Evolutionary conservation across 768 basidiomycete genomes (phyloP), one percentile per base, ranked within the genome.

Genomic region (Daedalea quercina): DNA sequence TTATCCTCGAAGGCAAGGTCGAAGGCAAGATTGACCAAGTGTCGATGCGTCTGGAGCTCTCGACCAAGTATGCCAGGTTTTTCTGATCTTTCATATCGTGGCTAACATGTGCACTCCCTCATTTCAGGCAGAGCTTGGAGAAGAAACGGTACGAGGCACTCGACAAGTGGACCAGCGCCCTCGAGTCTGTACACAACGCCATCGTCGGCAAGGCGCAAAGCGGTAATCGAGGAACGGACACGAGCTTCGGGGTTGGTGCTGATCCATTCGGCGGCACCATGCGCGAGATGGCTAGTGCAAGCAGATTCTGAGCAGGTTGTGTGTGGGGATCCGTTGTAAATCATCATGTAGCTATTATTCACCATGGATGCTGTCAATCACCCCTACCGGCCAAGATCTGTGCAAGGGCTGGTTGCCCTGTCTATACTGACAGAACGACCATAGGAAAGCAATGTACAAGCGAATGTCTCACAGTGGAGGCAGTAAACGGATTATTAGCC

Each of bases 21-120:
- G 90, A 95, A 60, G 96, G 96, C 11, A 80, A 85, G 58, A 97
- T 99, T 63, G 95, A 99, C 69, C 96, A 99, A 71, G 93, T 96
- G 35, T 83, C 89, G 34, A 94, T 94, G 79, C 76, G 91, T 50
- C 76, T 99, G 15, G 92, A 98, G 63, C 75, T 99, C 35, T 94
- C 95, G 60, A 76, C 84, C 65, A 85, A 92, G 90, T 91, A 52
- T 54, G 84, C 75, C 23, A 34, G 50, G 19, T 47, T 31, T 24
- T 9, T 41, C 19, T 7, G 9, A 3, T 4, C 22, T 34, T 49
- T 24, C 50, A 22, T 28, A 52, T 31, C 12, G 19, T 7, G 20
- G 43, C 37, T 51, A 49, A 40, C 44, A 60, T 63, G n/a, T n/a
- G n/a, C 44, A 48, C 34, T 2, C 35, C 25, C 50, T 42, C 43